Evolutionary conservation across 345 rosid species (phyloP), one percentile per base, ranked within the genome.

Genomic region (Abelmoschus esculentus): DNA sequence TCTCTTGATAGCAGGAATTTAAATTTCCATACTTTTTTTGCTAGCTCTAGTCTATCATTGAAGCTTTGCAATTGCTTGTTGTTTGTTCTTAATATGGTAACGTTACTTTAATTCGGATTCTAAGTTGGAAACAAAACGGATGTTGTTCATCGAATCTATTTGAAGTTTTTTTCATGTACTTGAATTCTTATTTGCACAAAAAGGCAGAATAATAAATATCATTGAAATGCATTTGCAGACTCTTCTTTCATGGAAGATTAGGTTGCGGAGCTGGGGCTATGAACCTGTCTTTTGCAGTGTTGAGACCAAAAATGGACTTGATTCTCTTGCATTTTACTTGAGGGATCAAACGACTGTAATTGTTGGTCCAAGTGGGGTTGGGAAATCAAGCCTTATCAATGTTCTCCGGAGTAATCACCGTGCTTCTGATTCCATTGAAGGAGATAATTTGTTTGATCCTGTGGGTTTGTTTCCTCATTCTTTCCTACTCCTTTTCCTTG

Each of bases 321-420:
- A 87, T 54, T 71, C 83, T 0, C 84, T 93, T 40, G 85, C 91
- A 4, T 84, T 73, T 42, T 66, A 71, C 46, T 55, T 93, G 83
- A 81, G 84, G 74, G 83, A 88, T 81, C 96, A 88, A 75, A 93
- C 90, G 11, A 86, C 90, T n/a, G 98, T 93, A 55, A 79, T 91
- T 61, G 96, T 93, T 36, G 97, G 98, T 44, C 98, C 98, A n/a
- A 93, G 98, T 80, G 98, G 98, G 76, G 98, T 91, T 18, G 97
- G 98, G 54, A 93, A 93, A 75, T 93, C 98, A 28, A 93, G 98
- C 71, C 78, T 93, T 34, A 93, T 93, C 61, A 93, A 93, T 72
- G 82, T 83, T 36, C 70, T 93, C 76, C 84, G 97, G 75, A 88
- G 84, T 76, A 75, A 80, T 53, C 70, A 80, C 57, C 73, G 52